Percentiles rank a stretch among this genome's conserved stretches.
Conservation (phyloP, 257 asterid genomes). For the Solanum sejunctum region DNA sequence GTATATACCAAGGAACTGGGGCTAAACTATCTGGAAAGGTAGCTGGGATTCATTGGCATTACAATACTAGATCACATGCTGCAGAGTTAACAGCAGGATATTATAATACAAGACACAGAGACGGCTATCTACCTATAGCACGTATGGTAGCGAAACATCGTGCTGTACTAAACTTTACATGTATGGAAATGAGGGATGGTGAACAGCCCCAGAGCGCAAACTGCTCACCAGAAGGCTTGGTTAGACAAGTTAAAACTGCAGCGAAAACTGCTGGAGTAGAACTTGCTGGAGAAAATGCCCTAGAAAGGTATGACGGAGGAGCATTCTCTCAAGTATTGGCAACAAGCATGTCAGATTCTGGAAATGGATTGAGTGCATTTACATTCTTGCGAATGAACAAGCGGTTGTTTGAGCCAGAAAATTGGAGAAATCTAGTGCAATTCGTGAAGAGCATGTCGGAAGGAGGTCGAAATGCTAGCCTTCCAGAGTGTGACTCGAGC, state of each 20-base stretch:
- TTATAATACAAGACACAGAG: slow-evolving; percentile 60
- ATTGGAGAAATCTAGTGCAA: slow-evolving; percentile 66
- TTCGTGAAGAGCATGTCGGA: slow-evolving; percentile 68
- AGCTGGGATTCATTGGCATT: slow-evolving; percentile 94
- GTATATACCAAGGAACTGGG: slow-evolving; percentile 58
- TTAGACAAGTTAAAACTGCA: slow-evolving; percentile 73
- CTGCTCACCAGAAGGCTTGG: slow-evolving; percentile 88
- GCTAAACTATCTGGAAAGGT: slow-evolving; percentile 79
- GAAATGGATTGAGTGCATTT: slow-evolving; percentile 60
- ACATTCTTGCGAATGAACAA: slow-evolving; percentile 80
- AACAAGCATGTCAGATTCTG: slow-evolving; percentile 59
- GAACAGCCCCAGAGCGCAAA: slow-evolving; percentile 66
- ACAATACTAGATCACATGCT: slow-evolving; percentile 83
- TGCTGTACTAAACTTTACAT: slow-evolving; percentile 64
- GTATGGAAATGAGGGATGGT: slow-evolving; percentile 88
- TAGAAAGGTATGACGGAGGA: slow-evolving; percentile 70
- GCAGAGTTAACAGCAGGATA: slow-evolving; percentile 87
- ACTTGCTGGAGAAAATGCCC: slow-evolving; percentile 93
- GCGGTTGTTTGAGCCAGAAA: slow-evolving; percentile 59
- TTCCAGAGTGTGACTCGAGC: slow-evolving; percentile 44
- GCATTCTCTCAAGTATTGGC: slow-evolving; percentile 60
- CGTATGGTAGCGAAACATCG: slow-evolving; percentile 59
- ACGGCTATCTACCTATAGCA: slow-evolving; percentile 84
- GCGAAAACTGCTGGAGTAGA: slow-evolving; percentile 44
- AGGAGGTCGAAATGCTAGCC: slow-evolving; percentile 44